Conservation (phyloP, 2,329 filamentous ascomycete genomes). For the Xylogone sp. region DNA sequence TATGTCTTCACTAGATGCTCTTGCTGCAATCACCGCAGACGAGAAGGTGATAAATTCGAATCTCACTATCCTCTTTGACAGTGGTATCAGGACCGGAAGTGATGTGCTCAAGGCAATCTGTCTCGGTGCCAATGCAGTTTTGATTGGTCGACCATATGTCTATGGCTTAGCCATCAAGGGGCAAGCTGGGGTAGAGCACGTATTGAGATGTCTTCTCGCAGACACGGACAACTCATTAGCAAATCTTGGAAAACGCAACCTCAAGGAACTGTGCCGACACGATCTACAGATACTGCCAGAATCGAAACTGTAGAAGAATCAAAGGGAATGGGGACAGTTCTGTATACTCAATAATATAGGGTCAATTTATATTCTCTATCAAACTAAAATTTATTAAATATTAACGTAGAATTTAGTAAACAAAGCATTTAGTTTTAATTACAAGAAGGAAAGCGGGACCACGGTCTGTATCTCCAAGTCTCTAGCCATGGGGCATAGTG, state of each 20-base stretch:
- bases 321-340: too few species aligned
- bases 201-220: constrained; percentile 41
- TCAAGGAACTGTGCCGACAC: not conserved
- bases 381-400: too few species aligned
- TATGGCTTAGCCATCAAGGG: constrained; percentile 54
- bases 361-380: too few species aligned
- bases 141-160: constrained; percentile 51
- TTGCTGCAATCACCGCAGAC: constrained; percentile 51
- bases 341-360: too few species aligned
- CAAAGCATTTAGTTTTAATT: too few species aligned
- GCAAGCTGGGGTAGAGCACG: constrained; percentile 45
- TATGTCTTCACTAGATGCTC: constrained; percentile 47
- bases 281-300: not conserved
- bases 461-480: too few species aligned
- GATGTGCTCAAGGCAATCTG: constrained; percentile 53
- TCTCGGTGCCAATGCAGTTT: constrained; percentile 48
- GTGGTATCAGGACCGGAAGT: constrained; percentile 49
- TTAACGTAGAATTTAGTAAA: too few species aligned
- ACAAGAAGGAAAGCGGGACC: too few species aligned
- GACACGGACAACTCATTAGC: not conserved
- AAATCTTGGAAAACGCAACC: not conserved
- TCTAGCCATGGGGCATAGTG: too few species aligned
- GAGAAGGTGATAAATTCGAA: constrained; percentile 45
- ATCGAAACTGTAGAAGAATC: too few species aligned
- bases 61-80: constrained; percentile 58